phyloP scores from a whole-genome alignment of 2,329 filamentous ascomycete species.

The Xylaria sp. region DNA sequence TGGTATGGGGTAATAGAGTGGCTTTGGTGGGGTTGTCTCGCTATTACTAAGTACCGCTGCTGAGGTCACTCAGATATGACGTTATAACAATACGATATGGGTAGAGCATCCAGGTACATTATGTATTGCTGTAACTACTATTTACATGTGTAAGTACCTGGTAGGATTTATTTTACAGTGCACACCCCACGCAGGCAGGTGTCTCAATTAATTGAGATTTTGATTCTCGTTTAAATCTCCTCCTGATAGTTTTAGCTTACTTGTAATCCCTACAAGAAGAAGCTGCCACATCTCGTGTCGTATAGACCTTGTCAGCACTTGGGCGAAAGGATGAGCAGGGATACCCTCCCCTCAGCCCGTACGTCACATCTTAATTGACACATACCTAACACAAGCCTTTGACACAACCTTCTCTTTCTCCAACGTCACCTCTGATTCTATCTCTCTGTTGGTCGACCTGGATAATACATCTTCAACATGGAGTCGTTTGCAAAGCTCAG shows the following conservation, averaged over 20 bases:
- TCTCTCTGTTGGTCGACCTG: neutral
- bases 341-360: constrained; percentile 28
- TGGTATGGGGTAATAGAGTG: neutral
- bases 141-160: too few species aligned
- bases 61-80: constrained; percentile 24
- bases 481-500: constrained; percentile 65
- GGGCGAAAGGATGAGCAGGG: constrained; percentile 27
- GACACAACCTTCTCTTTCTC: constrained; percentile 12
- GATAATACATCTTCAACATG: constrained; percentile 51
- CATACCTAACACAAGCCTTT: neutral
- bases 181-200: neutral
- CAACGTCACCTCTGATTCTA: constrained; percentile 4
- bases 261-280: constrained; percentile 14
- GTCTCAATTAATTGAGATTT: neutral
- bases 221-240: constrained; percentile 5
- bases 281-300: constrained; percentile 1
- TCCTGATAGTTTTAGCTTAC: neutral
- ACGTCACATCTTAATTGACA: constrained; percentile 34
- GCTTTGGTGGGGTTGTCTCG: neutral
- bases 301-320: constrained; percentile 25
- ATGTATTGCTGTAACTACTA: neutral
- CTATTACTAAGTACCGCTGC: neutral
- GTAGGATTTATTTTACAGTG: neutral
- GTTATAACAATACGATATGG: constrained; percentile 18
- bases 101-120: neutral